Evolutionary conservation across 352 stramenopile species (phyloP), one percentile per base, ranked within the genome.

Genomic region (Phytopythium litorale): DNA sequence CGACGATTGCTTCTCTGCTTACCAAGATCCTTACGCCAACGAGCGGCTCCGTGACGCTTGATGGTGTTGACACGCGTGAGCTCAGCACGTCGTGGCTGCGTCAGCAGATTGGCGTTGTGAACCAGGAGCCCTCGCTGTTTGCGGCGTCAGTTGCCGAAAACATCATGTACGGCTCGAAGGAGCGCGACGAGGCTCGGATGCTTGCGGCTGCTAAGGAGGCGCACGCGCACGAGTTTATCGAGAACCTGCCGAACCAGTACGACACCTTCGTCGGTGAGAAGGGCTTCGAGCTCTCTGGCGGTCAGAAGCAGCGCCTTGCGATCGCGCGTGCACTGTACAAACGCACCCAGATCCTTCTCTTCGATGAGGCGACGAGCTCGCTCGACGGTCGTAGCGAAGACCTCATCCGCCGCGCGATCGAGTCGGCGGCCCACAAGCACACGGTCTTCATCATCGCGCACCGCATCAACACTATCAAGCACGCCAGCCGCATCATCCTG

Each of bases 211-310:
- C 87, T 4, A 90, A 92, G 65, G 69, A 83, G 55, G 87, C 87
- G 16, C 75, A 93, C 32, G 81, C 79, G 7, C 81, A 94, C 56
- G 87, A 94, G 13, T 95, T 95, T 49, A 87, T 92, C 51, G 75
- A 76, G 66, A 70, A 72, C 51, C 60, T 99, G 55, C 89, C 91
- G 1, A 79, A 98, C 52, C 81, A 97, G 65, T 99, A 97, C 78
- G 90, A 99, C 40, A 99, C 97, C 1, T 87, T 97, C 52, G 97
- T 99, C 13, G 96, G 97, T 49, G 97, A 99, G 76, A 95, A 98
- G 58, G 97, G 97, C 15, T 79, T 98, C 21, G 97, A 99, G 71
- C 78, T 99, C 0, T 98, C 81, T 19, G 97, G 97, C 52, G 96
- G 96, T 32, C 95, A 99, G 75, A 98, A 99, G 73, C 98, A 99